Evolutionary conservation across 2,329 filamentous ascomycete species (phyloP).

Genomic region (Cryoendolithus antarcticus): DNA sequence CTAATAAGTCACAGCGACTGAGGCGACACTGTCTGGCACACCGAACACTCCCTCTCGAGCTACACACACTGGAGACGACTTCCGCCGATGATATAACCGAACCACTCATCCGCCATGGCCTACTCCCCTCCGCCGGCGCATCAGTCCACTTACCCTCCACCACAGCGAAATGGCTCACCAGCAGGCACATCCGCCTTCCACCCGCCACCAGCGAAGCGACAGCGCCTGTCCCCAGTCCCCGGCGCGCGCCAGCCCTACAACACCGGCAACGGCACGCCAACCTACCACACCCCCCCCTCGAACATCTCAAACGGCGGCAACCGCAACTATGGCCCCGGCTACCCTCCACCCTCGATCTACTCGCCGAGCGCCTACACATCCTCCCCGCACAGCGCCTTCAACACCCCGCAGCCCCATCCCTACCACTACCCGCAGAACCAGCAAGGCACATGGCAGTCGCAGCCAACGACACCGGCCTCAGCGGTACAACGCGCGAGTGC

Average conservation of each 20-base stretch:
- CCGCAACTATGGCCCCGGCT: conserved; percentile 24
- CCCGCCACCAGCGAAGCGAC: conserved; percentile 62
- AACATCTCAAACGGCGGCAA: conserved; percentile 28
- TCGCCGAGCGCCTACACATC: conserved; percentile 14
- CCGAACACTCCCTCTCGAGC: no score
- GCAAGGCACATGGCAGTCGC: conserved; percentile 10
- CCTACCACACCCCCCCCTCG: conserved; percentile 27
- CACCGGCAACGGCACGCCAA: conserved; percentile 27
- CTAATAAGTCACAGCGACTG: no score
- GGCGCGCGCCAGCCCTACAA: conserved; percentile 41
- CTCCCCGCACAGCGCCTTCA: conserved; percentile 20
- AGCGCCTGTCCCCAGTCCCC: conserved; percentile 56
- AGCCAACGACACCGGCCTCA: conserved; percentile 11
- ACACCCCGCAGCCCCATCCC: conserved; percentile 20
- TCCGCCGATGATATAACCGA: no score
- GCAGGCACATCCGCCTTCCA: conserved; percentile 31
- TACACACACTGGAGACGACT: no score
- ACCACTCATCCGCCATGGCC: no score
- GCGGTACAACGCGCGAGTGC: conserved; percentile 5
- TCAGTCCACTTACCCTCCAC: conserved; percentile 16
- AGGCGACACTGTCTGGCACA: no score
- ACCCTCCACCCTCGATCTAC: conserved; percentile 21
- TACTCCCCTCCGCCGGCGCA: no score
- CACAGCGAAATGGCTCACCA: conserved; percentile 26
- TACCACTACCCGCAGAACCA: conserved; percentile 3